Percentiles rank a stretch among this genome's conserved stretches.
Evolutionary conservation across 257 asterid species (phyloP).

Genomic region (Jasminum sambac): DNA sequence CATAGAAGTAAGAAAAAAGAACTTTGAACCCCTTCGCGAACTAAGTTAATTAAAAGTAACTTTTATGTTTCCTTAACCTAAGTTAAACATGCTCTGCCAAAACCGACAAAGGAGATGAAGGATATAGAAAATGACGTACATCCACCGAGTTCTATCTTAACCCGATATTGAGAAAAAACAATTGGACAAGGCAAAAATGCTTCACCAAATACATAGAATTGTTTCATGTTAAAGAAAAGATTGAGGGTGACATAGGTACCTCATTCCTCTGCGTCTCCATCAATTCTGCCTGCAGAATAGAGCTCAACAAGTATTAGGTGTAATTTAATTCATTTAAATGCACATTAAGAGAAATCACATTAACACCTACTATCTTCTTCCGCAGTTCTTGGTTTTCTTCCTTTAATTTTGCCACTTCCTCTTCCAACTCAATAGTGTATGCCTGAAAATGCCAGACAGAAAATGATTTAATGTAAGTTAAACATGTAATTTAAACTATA

Average conservation of each 20-base stretch:
- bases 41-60: background rate
- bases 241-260: constrained; percentile 27
- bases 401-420: constrained; percentile 82
- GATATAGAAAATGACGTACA: background rate
- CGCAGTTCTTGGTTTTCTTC: constrained; percentile 75
- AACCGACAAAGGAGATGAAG: background rate
- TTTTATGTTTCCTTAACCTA: background rate
- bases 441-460: constrained; percentile 47
- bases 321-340: background rate
- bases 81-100: background rate
- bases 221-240: background rate
- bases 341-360: background rate
- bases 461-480: background rate
- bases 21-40: background rate
- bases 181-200: background rate
- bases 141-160: background rate
- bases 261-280: constrained; percentile 47
- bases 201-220: background rate
- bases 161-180: background rate
- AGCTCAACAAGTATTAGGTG: constrained; percentile 8
- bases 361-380: constrained; percentile 60
- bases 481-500: background rate
- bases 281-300: constrained; percentile 33
- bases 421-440: constrained; percentile 82
- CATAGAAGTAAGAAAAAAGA: background rate